These are phyloP conservation scores for Phialophora chinensis DNA, from an alignment of 2,329 filamentous ascomycete species.

Conservation along the genomic window DNA sequence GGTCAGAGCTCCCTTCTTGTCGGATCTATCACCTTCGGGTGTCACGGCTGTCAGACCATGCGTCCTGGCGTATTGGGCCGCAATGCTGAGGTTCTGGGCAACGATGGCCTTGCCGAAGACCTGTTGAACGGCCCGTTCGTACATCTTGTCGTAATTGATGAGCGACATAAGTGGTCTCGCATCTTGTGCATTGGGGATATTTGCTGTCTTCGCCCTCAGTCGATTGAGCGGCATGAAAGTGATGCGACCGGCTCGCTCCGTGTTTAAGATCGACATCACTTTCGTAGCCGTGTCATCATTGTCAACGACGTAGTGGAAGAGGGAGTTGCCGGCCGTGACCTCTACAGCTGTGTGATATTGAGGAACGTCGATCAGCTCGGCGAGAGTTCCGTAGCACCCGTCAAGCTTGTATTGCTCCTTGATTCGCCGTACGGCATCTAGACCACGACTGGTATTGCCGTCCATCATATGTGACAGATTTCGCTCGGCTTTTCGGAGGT, in stretches of 20 bases:
- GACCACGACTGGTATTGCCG: slow-evolving; percentile 79
- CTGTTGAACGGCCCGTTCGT: slow-evolving; percentile 86
- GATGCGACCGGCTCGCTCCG: slow-evolving; percentile 79
- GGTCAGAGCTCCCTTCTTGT: slow-evolving; percentile 93
- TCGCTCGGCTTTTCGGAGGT: slow-evolving; percentile 77
- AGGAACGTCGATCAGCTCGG: slow-evolving; percentile 86
- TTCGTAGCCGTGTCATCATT: slow-evolving; percentile 84
- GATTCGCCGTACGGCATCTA: slow-evolving; percentile 83
- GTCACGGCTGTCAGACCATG: slow-evolving; percentile 94
- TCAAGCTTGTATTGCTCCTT: slow-evolving; percentile 79
- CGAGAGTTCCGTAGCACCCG: slow-evolving; percentile 89
- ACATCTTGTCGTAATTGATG: slow-evolving; percentile 76
- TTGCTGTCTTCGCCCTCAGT: slow-evolving; percentile 71
- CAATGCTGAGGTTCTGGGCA: slow-evolving; percentile 85
- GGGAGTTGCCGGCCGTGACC: slow-evolving; percentile 85
- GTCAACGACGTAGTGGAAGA: slow-evolving; percentile 97
- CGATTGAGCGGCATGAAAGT: slow-evolving; percentile 95
- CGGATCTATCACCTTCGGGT: slow-evolving; percentile 89
- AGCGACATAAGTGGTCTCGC: slow-evolving; percentile 87
- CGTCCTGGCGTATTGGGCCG: slow-evolving; percentile 87
- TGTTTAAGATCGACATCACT: slow-evolving; percentile 78
- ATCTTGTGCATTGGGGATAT: slow-evolving; percentile 84
- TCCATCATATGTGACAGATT: slow-evolving; percentile 86
- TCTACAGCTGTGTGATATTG: slow-evolving; percentile 92
- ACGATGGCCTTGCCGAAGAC: slow-evolving; percentile 96